phyloP scores from a whole-genome alignment of 192 early-diverging fungal species.

The Chytriomyces confervae region DNA sequence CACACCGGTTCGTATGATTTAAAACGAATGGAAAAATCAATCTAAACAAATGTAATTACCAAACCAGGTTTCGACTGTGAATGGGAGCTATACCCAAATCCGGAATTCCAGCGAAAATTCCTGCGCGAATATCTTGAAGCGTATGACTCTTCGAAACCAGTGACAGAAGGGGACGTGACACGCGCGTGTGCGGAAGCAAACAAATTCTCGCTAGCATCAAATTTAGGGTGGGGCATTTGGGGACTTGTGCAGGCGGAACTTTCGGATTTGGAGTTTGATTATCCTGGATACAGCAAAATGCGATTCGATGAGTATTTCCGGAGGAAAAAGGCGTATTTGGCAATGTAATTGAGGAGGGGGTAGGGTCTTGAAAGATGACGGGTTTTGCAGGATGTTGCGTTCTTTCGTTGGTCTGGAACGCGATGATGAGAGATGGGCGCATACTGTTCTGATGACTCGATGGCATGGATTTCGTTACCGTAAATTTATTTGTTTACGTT shows the following conservation, averaged over 20 bases:
- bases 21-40: too few species aligned
- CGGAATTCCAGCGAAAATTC: slow-evolving; percentile 77
- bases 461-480: neutral
- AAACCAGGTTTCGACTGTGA: slow-evolving; percentile 84
- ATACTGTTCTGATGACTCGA: neutral
- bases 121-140: slow-evolving; percentile 72
- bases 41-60: too few species aligned
- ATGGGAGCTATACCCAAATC: slow-evolving; percentile 79
- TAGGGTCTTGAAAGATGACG: neutral
- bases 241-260: slow-evolving; percentile 73
- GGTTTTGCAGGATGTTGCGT: neutral
- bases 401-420: neutral
- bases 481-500: neutral
- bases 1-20: slow-evolving; percentile 71
- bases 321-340: slow-evolving; percentile 36
- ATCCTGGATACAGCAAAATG: slow-evolving; percentile 83
- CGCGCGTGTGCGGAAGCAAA: slow-evolving; percentile 76
- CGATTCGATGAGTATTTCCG: slow-evolving; percentile 74
- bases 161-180: slow-evolving; percentile 58
- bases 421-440: neutral
- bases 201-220: slow-evolving; percentile 83
- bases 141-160: neutral
- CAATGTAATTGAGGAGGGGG: slow-evolving; percentile 31
- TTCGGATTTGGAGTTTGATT: slow-evolving; percentile 95
- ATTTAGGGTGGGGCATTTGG: slow-evolving; percentile 52